Percentiles rank a stretch among this genome's conserved stretches.
Conservation (phyloP, 345 rosid species). For the Toxicodendron radicans region DNA sequence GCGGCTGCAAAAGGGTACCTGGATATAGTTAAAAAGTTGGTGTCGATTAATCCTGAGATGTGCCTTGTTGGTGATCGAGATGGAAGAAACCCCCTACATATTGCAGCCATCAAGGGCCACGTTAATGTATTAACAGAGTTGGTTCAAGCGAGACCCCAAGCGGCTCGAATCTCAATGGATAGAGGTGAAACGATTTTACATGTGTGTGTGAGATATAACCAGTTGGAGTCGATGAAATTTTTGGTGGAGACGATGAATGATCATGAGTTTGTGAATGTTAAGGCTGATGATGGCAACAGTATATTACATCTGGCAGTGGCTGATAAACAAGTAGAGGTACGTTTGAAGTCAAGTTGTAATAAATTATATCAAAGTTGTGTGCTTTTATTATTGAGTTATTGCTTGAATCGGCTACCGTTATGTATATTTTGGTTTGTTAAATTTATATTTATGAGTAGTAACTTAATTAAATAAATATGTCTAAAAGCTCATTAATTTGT, state of each 20-base stretch:
- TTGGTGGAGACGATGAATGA: conserved; percentile 17
- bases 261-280: conserved; percentile 18
- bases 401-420: too few relatives aligned
- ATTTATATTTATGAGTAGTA: too few relatives aligned
- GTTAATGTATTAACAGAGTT: conserved; percentile 19
- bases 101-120: conserved; percentile 29
- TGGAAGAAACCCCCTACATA: conserved; percentile 32
- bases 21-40: conserved; percentile 20
- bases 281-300: conserved; percentile 28
- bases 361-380: too few relatives aligned
- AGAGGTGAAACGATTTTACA: conserved; percentile 29
- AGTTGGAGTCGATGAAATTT: conserved; percentile 22
- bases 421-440: too few relatives aligned
- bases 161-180: conserved; percentile 5
- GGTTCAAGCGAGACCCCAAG: conserved; percentile 11
- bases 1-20: conserved; percentile 20
- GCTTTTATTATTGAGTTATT: too few relatives aligned
- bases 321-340: conserved; percentile 29
- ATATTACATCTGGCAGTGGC: conserved; percentile 28
- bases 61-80: conserved; percentile 20
- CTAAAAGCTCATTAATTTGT: too few relatives aligned
- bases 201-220: conserved; percentile 25
- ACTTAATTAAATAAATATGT: too few relatives aligned
- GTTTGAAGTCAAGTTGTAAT: not conserved
- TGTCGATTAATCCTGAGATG: conserved; percentile 14